Evolutionary conservation across 164 flowering plant species (phyloP), one percentile per base, ranked within the genome.

Genomic region (Magnolia changhungtana): DNA sequence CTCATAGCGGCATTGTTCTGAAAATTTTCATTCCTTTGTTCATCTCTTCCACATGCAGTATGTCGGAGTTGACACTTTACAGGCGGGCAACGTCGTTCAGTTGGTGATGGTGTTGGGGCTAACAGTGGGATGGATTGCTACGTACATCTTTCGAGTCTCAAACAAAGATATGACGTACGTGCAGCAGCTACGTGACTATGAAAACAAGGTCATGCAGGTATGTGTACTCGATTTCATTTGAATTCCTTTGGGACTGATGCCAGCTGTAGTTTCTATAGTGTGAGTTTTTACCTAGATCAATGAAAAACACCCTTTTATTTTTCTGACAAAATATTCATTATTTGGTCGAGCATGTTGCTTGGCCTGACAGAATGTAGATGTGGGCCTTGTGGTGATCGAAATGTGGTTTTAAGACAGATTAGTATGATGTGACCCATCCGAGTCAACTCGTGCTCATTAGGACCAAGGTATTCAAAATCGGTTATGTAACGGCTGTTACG

Each of bases 131-230:
- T 95, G 98, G 98, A 92, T 95, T 71, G 90, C 91, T 1, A 91
- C 95, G 14, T 95, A 95, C 75, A 89, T 95, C 24, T 95, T 95
- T 77, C 86, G 98, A 81, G 98, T 95, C 66, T 88, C 93, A 75
- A 95, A 90, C 85, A 95, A 95, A 84, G 98, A 95, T 73, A 95
- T 95, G 97, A 93, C 97, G 7, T 95, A 95, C 75, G 98, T 94
- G 37, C 90, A 91, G 78, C 98, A 95, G 79, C 74, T 95, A 75
- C 94, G 95, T 59, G 97, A 93, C 82, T 95, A 95, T 68, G 98
- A 93, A 82, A 77, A 71, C 81, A 90, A 95, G 88, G 98, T 94
- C 83, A 91, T 94, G 95, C 74, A 94, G 98, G 98, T 94, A 13
- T 24, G 37, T 24, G 29, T 37, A 37, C 45, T 37, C 7, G 45